Evolutionary conservation across 331 rosid species (phyloP), one percentile per base, ranked within the genome.

Genomic region (Pyracantha coccinea): DNA sequence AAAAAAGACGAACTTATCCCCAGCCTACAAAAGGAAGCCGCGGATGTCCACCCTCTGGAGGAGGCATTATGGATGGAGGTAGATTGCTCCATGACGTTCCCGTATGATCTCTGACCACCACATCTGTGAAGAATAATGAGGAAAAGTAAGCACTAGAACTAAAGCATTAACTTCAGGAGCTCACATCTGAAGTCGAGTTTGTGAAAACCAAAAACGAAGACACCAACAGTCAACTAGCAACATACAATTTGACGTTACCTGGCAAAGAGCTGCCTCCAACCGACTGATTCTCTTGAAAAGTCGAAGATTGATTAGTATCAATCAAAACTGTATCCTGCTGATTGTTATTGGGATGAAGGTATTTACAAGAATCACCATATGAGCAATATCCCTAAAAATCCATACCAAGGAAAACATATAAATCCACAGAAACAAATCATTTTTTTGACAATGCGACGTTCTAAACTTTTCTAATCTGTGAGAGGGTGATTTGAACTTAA

Each of bases 41-140:
- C 1, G 83, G 87, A 85, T 87, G 86, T 73, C 90, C 96, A 81
- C 80, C 89, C 28, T 90, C 93, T 2, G 87, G 96, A 19, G 93
- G 95, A 78, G 92, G 93, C 85, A 81, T 83, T 71, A 90, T 63
- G 31, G 93, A 92, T 2, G 93, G 96, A n/a, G 96, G 97, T 62
- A 94, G 68, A 77, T 88, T 94, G 19, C 76, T 93, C 82, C 83
- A 86, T 15, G 90, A 69, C 67, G 82, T 64, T 61, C 89, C 86
- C 78, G 73, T 83, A 10, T 74, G 73, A 71, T 86, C 87, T 79
- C 69, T 68, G 4, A 84, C 78, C 71, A 70, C 75, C 83, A 52
- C 80, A 62, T 88, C 92, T 88, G 88, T 53, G 55, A 53, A 81
- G 10, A 71, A 76, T 11, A 74, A 45, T 28, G 65, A 53, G 15